These are phyloP conservation scores for Pichia sp. DNA, from an alignment of 1,139 yeast species.

Conservation along the genomic window DNA sequence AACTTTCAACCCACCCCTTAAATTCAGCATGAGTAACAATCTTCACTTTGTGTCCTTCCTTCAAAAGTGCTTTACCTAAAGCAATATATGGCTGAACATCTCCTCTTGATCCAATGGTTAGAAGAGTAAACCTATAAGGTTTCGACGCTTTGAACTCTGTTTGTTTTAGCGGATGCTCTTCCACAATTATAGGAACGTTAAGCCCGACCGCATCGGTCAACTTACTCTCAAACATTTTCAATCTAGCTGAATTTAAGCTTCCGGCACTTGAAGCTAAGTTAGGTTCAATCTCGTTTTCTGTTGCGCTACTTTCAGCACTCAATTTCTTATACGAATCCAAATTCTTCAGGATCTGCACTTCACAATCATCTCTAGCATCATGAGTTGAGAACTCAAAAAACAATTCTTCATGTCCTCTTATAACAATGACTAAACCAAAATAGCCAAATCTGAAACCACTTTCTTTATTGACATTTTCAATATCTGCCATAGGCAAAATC, in stretches of 20 bases:
- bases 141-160: conserved; percentile 51
- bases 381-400: conserved; percentile 67
- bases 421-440: conserved; percentile 61
- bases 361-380: conserved; percentile 73
- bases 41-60: conserved; percentile 78
- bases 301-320: conserved; percentile 10
- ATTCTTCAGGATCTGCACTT: conserved; percentile 46
- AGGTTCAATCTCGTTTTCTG: conserved; percentile 18
- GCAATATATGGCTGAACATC: conserved; percentile 97
- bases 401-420: conserved; percentile 72
- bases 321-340: conserved; percentile 37
- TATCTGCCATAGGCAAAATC: conserved; percentile 74
- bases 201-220: conserved; percentile 55
- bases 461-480: conserved; percentile 64
- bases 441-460: conserved; percentile 61
- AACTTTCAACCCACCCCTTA: conserved; percentile 61
- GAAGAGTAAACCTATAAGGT: conserved; percentile 56
- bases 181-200: conserved; percentile 62
- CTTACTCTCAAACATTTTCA: conserved; percentile 59
- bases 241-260: conserved; percentile 43
- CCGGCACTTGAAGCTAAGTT: conserved; percentile 24
- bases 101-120: conserved; percentile 92
- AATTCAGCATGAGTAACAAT: conserved; percentile 87
- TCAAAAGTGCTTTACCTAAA: conserved; percentile 67
- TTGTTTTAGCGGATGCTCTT: conserved; percentile 53